Base-by-base conservation (phyloP, 768 basidiomycete genomes). In the Sporobolomyces pararoseus region DNA sequence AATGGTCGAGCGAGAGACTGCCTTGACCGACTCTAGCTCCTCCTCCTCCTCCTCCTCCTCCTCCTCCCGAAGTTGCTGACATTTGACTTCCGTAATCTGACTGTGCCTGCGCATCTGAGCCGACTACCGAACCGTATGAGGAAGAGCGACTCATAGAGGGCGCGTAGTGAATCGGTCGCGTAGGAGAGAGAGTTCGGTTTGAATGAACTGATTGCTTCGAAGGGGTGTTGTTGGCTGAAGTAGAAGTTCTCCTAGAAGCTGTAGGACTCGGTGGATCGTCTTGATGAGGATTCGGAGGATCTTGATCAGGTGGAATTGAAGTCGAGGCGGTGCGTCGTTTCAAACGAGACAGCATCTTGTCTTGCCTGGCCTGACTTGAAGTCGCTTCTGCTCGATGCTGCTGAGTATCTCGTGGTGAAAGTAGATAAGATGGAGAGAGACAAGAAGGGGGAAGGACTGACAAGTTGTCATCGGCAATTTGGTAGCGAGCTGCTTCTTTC, bases 1-100 rank as follows among this genome's bases (percentile, higher is more conserved):
- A 51, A 50, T 60, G 65, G 37, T 63, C 73, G 58, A 74, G 63
- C 19, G 66, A 50, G 32, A 73, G 54, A 27, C 53, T 62, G 9
- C 71, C 71, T 23, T 65, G 35, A 4, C 71, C 71, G 31, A 60
- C 52, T 29, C 27, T n/a, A 7, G 37, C 49, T 4, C 54, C 62
- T 32, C 21, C 34, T 44, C 66, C 66, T 25, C 13, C 27, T n/a
- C 70, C 59, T 19, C 31, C 34, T 23, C 55, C 53, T 21, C 19
- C 29, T n/a, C n/a, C n/a, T n/a, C n/a, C n/a, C n/a, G n/a, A n/a
- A n/a, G n/a, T n/a, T n/a, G n/a, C n/a, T n/a, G n/a, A n/a, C n/a
- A n/a, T n/a, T 12, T 27, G 19, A 46, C n/a, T 29, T 27, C 49
- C 21, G 14, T 58, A 21, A 25, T 21, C 34, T 17, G 17, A 31